Conservation (phyloP, 2,329 filamentous ascomycete species). For the Berkeleyomyces rouxiae region DNA sequence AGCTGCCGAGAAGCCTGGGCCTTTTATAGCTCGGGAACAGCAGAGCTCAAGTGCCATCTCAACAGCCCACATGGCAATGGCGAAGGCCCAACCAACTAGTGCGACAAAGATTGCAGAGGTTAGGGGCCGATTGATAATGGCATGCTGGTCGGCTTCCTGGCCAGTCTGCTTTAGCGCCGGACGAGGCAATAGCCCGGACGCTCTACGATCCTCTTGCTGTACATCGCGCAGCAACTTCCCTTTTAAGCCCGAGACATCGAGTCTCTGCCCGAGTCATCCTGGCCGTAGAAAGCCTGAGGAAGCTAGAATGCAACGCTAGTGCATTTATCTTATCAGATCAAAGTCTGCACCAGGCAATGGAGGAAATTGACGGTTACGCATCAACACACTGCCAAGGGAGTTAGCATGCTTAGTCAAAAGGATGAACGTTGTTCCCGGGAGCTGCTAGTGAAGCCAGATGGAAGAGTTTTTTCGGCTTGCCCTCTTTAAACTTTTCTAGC, state of each 20-base stretch:
- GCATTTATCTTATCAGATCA: slow-evolving; percentile 2
- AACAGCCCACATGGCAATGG: background rate
- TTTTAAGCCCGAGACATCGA: background rate
- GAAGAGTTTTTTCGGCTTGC: too few relatives aligned
- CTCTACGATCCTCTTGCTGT: background rate
- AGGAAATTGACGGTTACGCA: background rate
- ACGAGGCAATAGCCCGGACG: background rate
- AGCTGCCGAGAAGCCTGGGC: background rate
- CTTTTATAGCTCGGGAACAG: background rate
- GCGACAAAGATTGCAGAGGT: background rate
- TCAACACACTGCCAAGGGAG: background rate
- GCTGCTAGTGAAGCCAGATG: background rate
- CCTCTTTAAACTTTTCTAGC: too few relatives aligned
- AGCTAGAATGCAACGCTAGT: background rate
- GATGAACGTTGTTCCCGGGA: background rate
- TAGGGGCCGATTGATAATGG: background rate
- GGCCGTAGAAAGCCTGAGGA: background rate
- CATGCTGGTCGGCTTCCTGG: background rate
- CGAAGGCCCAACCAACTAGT: background rate
- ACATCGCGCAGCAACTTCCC: background rate
- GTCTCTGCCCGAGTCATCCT: background rate
- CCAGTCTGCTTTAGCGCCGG: background rate
- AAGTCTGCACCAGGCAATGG: background rate
- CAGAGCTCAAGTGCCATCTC: background rate
- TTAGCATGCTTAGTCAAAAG: background rate